A percentile compares a stretch with the other conserved stretches of the same genome.
phyloP scores from a whole-genome alignment of 345 rosid species.

The Populus simonii region DNA sequence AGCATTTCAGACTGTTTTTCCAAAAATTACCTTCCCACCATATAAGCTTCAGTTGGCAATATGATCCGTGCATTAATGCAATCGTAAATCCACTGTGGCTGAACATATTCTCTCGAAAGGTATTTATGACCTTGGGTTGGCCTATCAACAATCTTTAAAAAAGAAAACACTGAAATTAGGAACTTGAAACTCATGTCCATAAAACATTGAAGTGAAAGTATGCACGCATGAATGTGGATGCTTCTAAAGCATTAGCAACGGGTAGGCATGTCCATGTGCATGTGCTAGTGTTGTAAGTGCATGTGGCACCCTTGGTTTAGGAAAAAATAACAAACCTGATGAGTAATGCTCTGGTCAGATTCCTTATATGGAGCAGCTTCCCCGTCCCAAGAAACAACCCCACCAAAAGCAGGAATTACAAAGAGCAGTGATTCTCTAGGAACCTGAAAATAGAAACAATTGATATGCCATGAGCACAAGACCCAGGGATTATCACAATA shows the following conservation, averaged over 20 bases:
- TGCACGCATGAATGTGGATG: background rate
- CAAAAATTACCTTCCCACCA: background rate
- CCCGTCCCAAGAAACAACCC: constrained; percentile 93
- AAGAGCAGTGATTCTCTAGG: constrained; percentile 92
- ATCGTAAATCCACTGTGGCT: constrained; percentile 94
- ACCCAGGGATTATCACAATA: background rate
- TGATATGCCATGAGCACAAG: background rate
- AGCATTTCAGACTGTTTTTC: background rate
- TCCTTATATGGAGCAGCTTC: constrained; percentile 83
- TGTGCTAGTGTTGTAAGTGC: background rate
- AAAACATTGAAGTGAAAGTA: background rate
- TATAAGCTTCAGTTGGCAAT: constrained; percentile 59
- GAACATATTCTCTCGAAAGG: constrained; percentile 82
- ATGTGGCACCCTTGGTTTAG: background rate
- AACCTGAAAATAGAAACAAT: constrained; percentile 45
- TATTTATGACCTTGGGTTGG: constrained; percentile 79
- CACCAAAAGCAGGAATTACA: constrained; percentile 93
- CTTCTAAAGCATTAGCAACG: background rate
- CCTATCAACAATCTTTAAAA: constrained; percentile 79
- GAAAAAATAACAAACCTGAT: constrained; percentile 58
- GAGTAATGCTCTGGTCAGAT: constrained; percentile 76
- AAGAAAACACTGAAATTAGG: constrained; percentile 1
- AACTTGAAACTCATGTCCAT: background rate
- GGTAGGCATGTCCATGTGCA: background rate
- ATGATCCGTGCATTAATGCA: constrained; percentile 71